Evolutionary conservation across 768 basidiomycete species (phyloP), one percentile per base, ranked within the genome.

Genomic region (Scleroderma citrinum): DNA sequence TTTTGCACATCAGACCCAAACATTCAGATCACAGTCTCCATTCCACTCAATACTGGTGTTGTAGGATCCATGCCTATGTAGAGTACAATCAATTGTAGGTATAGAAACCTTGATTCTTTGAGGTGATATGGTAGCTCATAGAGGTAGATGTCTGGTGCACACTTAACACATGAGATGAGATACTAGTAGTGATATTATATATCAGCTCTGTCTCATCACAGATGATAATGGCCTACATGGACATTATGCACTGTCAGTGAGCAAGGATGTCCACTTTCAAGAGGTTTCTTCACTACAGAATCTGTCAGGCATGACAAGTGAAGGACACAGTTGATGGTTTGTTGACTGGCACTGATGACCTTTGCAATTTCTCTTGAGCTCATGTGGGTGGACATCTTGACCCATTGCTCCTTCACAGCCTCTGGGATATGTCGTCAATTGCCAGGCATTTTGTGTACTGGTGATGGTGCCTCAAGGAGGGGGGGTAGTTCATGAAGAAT

Each of bases 371-470:
- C 36, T 35, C 36, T 48, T 10, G 37, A 40, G 14, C 24, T 26
- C 38, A 48, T 38, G 37, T 26, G 23, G n/a, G n/a, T n/a, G n/a
- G n/a, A n/a, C n/a, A n/a, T n/a, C n/a, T 21, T 48, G 35, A 48
- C 37, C 37, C 47, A 40, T 48, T 48, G 38, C 37, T 30, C 23
- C 17, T 48, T 48, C 23, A 39, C 36, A 26, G 37, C 19, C 31
- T 26, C 24, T 29, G 37, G 24, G 47, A 48, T 48, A 21, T 24
- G 37, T n/a, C 23, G 24, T 13, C 2, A 21, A 38, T 39, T 29
- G 21, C 47, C 47, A 31, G 43, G 43, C 43, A 37, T 35, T 35
- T 37, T 19, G 19, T n/a, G 3, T 37, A 16, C 36, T 37, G 2
- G 12, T 37, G 36, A 37, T 16, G n/a, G 36, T n/a, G 17, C 7